Percentiles rank a stretch among this genome's conserved stretches.
Conservation (phyloP, 2,329 filamentous ascomycete species). For the Scedosporium apiospermum region DNA sequence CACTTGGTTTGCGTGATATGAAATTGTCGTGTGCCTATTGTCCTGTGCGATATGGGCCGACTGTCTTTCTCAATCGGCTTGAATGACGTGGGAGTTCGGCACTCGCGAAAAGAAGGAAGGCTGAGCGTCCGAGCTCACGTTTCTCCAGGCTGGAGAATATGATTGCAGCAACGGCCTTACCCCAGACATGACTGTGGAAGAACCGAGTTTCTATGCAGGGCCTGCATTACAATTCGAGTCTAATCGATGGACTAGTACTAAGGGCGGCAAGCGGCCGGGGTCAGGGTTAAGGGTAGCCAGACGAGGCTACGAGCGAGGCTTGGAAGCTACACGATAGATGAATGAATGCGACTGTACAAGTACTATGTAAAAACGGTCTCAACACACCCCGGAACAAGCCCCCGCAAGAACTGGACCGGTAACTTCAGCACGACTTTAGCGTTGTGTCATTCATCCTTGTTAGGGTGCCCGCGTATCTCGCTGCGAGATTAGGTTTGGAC, state of each 20-base stretch:
- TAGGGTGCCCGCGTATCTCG: not conserved
- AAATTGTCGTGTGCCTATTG: not conserved
- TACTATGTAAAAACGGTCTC: not conserved
- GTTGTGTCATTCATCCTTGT: not conserved
- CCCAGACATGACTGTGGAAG: not conserved
- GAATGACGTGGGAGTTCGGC: conserved; percentile 1
- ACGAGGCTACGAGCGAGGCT: not conserved
- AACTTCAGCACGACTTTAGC: not conserved
- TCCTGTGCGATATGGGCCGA: not conserved
- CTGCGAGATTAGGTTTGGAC: not conserved
- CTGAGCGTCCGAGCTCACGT: not conserved
- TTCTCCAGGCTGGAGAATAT: not conserved
- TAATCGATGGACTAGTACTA: not conserved
- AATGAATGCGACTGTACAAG: not conserved
- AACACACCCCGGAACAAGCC: not conserved
- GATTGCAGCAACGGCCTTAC: not conserved
- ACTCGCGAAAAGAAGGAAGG: not conserved
- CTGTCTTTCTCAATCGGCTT: not conserved
- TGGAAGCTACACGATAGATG: not conserved
- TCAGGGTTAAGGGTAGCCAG: not conserved
- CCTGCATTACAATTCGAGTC: not conserved
- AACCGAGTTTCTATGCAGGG: no score
- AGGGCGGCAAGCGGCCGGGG: not conserved
- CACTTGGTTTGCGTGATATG: not conserved
- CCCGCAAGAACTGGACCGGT: not conserved